Percentiles rank a stretch among this genome's conserved stretches.
These are phyloP conservation scores for Nicotiana attenuata DNA, from an alignment of 257 asterid genomes.

Conservation along the genomic window DNA sequence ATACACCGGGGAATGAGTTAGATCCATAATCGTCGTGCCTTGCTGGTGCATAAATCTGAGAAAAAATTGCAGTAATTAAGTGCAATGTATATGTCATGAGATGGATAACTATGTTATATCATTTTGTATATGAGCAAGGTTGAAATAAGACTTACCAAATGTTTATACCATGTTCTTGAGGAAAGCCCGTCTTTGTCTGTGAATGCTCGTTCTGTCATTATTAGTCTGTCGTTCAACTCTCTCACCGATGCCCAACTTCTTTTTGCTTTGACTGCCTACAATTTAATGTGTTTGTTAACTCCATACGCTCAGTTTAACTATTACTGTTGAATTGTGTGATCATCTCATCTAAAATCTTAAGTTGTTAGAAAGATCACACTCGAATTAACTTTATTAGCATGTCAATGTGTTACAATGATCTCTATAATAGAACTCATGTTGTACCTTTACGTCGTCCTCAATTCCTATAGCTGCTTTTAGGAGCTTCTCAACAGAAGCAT, in stretches of 20 bases:
- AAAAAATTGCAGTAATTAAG: constrained; percentile 10
- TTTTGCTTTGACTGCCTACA: constrained; percentile 37
- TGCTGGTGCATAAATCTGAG: constrained; percentile 77
- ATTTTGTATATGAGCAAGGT: not conserved
- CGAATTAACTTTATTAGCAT: no score
- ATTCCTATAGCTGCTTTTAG: constrained; percentile 50
- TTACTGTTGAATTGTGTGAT: not conserved
- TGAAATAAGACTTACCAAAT: constrained; percentile 49
- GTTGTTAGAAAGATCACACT: not conserved
- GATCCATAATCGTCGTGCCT: constrained; percentile 71
- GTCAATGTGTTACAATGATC: not conserved
- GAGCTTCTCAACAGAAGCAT: constrained; percentile 56
- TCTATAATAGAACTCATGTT: not conserved
- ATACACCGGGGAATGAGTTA: constrained; percentile 61
- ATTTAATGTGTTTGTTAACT: not conserved
- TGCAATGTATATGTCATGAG: not conserved
- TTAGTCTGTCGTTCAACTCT: constrained; percentile 67
- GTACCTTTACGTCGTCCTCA: constrained; percentile 54
- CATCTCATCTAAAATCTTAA: not conserved
- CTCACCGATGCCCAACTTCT: constrained; percentile 38
- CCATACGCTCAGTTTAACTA: not conserved
- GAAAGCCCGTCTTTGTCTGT: constrained; percentile 64
- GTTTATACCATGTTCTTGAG: constrained; percentile 74
- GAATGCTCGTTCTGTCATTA: constrained; percentile 89
- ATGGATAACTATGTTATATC: not conserved